phyloP scores from a whole-genome alignment of 1,284 basidiomycete genomes.

The Mycosarcoma maydis region DNA sequence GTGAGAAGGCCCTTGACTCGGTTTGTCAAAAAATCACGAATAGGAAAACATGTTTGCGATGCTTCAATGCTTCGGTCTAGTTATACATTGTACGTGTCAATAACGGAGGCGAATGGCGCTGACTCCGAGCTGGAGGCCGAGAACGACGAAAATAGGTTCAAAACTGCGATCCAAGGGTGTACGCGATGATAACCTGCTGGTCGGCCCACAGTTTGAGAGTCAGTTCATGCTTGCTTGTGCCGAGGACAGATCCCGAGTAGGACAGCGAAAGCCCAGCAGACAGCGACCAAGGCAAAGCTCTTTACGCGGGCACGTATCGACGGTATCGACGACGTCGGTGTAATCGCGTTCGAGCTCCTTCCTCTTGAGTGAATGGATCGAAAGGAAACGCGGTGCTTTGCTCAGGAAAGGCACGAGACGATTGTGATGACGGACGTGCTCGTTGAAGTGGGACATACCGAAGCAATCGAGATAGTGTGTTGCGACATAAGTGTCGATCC shows the following conservation, averaged over 20 bases:
- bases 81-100: too few species aligned
- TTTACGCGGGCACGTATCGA: slow-evolving; percentile 29
- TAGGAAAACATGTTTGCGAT: background rate
- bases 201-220: too few species aligned
- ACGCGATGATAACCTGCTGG: too few species aligned
- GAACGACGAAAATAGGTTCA: too few species aligned
- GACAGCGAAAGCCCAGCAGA: slow-evolving; percentile 25
- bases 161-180: too few species aligned
- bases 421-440: slow-evolving; percentile 20
- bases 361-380: slow-evolving; percentile 35
- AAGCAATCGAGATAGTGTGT: slow-evolving; percentile 34
- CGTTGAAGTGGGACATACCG: slow-evolving; percentile 27
- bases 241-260: slow-evolving; percentile 8
- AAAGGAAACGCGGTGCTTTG: slow-evolving; percentile 42
- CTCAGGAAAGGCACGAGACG: slow-evolving; percentile 21
- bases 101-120: too few species aligned
- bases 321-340: slow-evolving; percentile 19
- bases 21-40: too few species aligned
- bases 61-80: background rate
- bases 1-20: too few species aligned
- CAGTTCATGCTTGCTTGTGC: too few species aligned
- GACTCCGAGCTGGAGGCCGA: too few species aligned
- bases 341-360: slow-evolving; percentile 43
- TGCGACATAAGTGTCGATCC: slow-evolving; percentile 18
- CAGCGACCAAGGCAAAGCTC: slow-evolving; percentile 38